phyloP scores from a whole-genome alignment of 176 grass and related monocot species.

The Oryza coarctata region DNA sequence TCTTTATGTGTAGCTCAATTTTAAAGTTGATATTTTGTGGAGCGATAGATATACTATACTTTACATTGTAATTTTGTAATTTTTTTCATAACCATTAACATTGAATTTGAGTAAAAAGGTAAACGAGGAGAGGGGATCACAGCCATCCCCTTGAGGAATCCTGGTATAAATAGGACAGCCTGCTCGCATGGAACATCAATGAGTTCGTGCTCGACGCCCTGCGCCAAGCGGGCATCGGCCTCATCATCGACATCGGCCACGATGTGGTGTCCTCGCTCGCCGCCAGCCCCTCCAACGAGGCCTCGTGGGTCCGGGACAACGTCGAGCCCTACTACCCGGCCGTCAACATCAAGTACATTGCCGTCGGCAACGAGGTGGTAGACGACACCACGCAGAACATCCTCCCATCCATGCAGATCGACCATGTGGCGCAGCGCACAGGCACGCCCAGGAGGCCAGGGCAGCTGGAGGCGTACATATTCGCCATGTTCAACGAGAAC shows the following conservation, averaged over 20 bases:
- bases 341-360: conserved; percentile 49
- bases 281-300: conserved; percentile 17
- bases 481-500: conserved; percentile 64
- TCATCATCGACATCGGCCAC: conserved; percentile 45
- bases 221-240: conserved; percentile 29
- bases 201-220: conserved; percentile 58
- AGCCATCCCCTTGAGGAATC: too few relatives aligned
- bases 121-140: too few relatives aligned
- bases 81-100: too few relatives aligned
- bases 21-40: too few relatives aligned
- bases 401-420: conserved; percentile 60
- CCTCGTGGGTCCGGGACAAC: conserved; percentile 45
- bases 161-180: too few relatives aligned
- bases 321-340: conserved; percentile 25
- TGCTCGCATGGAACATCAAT: too few relatives aligned
- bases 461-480: conserved; percentile 44
- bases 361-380: conserved; percentile 61
- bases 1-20: too few relatives aligned
- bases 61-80: too few relatives aligned
- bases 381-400: background rate
- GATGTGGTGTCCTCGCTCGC: conserved; percentile 25
- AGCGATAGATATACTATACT: too few relatives aligned
- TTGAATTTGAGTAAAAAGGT: too few relatives aligned
- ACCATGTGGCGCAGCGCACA: conserved; percentile 23
- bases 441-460: conserved; percentile 48